Base-by-base conservation (phyloP, 139 green algal species). In the Microglena sp. region DNA sequence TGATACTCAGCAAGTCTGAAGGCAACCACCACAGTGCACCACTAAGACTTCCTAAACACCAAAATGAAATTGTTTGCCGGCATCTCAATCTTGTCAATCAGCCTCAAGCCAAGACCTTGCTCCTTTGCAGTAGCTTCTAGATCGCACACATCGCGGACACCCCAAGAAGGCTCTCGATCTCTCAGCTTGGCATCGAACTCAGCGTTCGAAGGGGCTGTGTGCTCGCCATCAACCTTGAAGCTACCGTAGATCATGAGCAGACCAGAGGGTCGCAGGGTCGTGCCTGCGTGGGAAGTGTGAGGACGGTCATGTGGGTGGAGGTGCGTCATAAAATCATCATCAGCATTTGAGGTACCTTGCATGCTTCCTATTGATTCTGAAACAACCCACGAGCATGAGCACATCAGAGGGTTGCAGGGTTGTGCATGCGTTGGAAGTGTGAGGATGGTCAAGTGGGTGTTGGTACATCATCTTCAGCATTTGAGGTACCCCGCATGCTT, bases 1-100 rank as follows among this genome's bases (percentile, higher is more conserved):
- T n/a, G n/a, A n/a, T n/a, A n/a, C n/a, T n/a, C n/a, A n/a, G n/a
- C n/a, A n/a, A n/a, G n/a, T n/a, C n/a, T n/a, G n/a, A n/a, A n/a
- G n/a, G n/a, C n/a, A n/a, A n/a, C n/a, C n/a, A n/a, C n/a, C n/a
- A n/a, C n/a, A n/a, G n/a, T n/a, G n/a, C n/a, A n/a, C n/a, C n/a
- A n/a, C n/a, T n/a, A 57, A 7, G 46, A 3, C 55, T 45, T 64
- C 21, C 59, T 4, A 24, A 81, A 83, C 22, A 84, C 45, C 1
- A 87, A 62, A 33, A 67, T 64, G 56, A 83, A 76, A 60, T 87
- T 87, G 62, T 87, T 84, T 30, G 81, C 78, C 1, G 81, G 81
- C 81, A 87, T 87, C 15, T 40, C 31, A 3, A 66, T 45, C n/a
- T 56, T 35, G 26, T 67, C 65, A 21, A 68, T 32, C 29, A 69